These are phyloP conservation scores for Trypanosoma scelopori DNA, from an alignment of 208 protist genomes.

Conservation along the genomic window DNA sequence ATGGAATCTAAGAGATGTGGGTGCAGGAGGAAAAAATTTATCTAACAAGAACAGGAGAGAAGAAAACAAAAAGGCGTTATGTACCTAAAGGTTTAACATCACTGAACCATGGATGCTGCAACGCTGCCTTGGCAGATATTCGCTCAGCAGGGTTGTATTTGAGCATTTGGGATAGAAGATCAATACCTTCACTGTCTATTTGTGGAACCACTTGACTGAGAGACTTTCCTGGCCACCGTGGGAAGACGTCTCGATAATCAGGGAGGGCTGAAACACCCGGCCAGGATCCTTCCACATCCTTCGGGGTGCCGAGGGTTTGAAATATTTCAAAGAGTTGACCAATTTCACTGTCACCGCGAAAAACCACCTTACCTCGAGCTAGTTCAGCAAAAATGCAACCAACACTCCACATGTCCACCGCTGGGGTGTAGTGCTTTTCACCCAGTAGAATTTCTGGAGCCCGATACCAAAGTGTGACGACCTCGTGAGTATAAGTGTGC, in stretches of 20 bases:
- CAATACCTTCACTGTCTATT: slow-evolving; percentile 77
- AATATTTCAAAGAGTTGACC: slow-evolving; percentile 99
- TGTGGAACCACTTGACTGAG: slow-evolving; percentile 67
- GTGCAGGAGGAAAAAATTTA: not conserved
- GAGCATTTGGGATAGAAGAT: slow-evolving; percentile 90
- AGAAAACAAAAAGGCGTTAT: slow-evolving; percentile 20
- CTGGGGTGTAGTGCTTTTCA: slow-evolving; percentile 98
- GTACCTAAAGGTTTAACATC: slow-evolving; percentile 57
- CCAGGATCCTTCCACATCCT: slow-evolving; percentile 94
- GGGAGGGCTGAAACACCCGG: slow-evolving; percentile 97
- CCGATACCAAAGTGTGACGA: slow-evolving; percentile 99
- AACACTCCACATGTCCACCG: slow-evolving; percentile 99
- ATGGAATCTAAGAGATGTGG: too few species aligned
- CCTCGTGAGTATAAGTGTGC: slow-evolving; percentile 99
- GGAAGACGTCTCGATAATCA: slow-evolving; percentile 96
- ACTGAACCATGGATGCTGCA: slow-evolving; percentile 91
- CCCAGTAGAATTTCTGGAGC: slow-evolving; percentile 99
- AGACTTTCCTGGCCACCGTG: slow-evolving; percentile 85
- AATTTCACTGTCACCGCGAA: slow-evolving; percentile 97
- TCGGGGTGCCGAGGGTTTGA: slow-evolving; percentile 95
- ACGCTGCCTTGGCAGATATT: slow-evolving; percentile 88
- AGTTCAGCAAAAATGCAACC: slow-evolving; percentile 99
- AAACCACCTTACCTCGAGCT: slow-evolving; percentile 92
- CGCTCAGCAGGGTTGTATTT: slow-evolving; percentile 86
- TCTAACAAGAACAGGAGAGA: not conserved